Evolutionary conservation across 106 monocot species (phyloP), one percentile per base, ranked within the genome.

Genomic region (Dioscorea alata): DNA sequence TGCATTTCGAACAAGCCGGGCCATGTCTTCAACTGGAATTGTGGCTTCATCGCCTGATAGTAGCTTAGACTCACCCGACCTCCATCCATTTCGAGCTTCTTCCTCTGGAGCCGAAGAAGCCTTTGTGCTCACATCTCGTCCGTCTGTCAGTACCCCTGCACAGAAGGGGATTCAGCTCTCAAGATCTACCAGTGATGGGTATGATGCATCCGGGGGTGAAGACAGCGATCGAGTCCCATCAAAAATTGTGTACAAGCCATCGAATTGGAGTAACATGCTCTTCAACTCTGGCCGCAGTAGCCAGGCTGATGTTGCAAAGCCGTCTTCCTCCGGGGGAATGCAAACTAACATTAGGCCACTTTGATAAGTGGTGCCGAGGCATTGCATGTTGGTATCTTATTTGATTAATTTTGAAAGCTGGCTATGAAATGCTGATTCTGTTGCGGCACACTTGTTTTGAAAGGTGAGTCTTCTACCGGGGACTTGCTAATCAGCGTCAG

Each of bases 141-240:
- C 76, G 22, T 66, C 70, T 58, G 67, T 58, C n/a, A 48, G 66
- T 18, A 31, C 66, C 32, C 4, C 50, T 24, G 54, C 35, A 21
- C 78, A 64, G 21, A 70, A 73, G 35, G 76, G 84, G 18, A 69
- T 73, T 22, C 73, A 20, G 6, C 81, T 78, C 35, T 85, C 81
- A 10, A 72, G 74, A 60, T 77, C 80, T 2, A 75, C 67, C n/a
- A 85, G 81, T 34, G 85, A 85, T 75, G 81, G 85, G 19, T 81
- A 85, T 24, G 85, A 85, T 33, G 85, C 85, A 67, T 85, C 85
- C 53, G 81, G 77, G 6, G 85, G 85, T 59, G 85, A 80, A 72
- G 85, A 85, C 48, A 85, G 85, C 28, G 81, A 85, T 71, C 49
- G 78, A 50, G 57, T 81, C 22, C 85, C 85, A 48, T 68, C 80